Conservation (phyloP, 768 basidiomycete genomes). For the Termitomyces sp. region DNA sequence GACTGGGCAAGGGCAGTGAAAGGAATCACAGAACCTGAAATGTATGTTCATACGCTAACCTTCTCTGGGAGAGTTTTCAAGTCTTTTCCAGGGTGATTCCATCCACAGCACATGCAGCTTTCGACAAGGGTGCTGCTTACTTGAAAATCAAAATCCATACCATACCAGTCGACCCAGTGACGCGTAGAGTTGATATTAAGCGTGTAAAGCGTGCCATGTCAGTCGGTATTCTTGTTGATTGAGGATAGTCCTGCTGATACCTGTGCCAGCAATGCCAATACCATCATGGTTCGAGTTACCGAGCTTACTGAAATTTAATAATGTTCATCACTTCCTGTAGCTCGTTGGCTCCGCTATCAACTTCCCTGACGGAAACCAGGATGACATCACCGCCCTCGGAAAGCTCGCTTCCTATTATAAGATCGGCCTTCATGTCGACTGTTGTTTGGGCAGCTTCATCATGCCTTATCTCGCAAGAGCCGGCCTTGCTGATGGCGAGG, state of each 20-base stretch:
- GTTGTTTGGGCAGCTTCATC: constrained; percentile 92
- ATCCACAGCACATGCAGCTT: constrained; percentile 86
- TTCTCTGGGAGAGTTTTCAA: not conserved
- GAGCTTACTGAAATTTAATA: not conserved
- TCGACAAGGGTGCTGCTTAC: constrained; percentile 90
- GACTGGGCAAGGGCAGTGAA: constrained; percentile 88
- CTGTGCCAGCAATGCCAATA: constrained; percentile 71
- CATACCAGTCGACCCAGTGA: constrained; percentile 75
- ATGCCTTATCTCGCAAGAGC: constrained; percentile 87
- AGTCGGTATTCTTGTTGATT: constrained; percentile 25
- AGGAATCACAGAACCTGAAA: constrained; percentile 89
- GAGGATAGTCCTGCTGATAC: not conserved
- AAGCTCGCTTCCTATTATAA: constrained; percentile 70
- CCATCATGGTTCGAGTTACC: constrained; percentile 63
- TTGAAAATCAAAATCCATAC: constrained; percentile 87
- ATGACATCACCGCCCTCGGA: constrained; percentile 79
- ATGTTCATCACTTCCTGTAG: constrained; percentile 31
- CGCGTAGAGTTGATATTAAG: constrained; percentile 76
- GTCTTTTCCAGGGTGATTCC: constrained; percentile 64
- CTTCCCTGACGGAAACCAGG: constrained; percentile 84
- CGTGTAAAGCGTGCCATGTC: constrained; percentile 85
- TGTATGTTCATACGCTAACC: constrained; percentile 47
- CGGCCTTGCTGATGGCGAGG: constrained; percentile 59
- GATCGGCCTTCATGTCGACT: constrained; percentile 90
- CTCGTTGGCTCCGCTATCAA: constrained; percentile 85